These are phyloP conservation scores for Anacardium occidentale DNA, from an alignment of 345 rosid species.

Conservation along the genomic window DNA sequence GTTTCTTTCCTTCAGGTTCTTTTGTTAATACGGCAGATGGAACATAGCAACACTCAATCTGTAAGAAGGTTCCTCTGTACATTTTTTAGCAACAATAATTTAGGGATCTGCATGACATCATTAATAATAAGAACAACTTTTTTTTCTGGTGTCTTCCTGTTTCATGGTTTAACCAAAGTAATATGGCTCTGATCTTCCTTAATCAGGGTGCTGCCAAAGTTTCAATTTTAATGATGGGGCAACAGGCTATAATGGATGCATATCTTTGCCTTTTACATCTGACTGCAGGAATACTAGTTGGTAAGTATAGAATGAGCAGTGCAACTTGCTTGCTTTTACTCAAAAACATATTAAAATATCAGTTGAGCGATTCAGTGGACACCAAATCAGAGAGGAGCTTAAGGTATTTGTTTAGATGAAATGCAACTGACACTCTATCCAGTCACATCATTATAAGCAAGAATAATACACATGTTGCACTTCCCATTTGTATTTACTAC, in stretches of 20 bases:
- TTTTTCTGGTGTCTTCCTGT: neutral
- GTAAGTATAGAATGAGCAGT: constrained; percentile 37
- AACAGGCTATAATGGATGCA: constrained; percentile 98
- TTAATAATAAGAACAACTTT: neutral
- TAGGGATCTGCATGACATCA: constrained; percentile 13
- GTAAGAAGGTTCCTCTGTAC: constrained; percentile 44
- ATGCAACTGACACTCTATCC: neutral
- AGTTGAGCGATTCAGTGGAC: neutral
- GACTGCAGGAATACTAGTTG: constrained; percentile 94
- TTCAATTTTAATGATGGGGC: constrained; percentile 89
- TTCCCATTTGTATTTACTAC: neutral
- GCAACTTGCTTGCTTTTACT: neutral
- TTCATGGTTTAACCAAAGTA: constrained; percentile 20
- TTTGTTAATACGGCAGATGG: constrained; percentile 93
- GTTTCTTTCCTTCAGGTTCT: constrained; percentile 95
- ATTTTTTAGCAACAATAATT: neutral
- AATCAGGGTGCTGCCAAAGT: constrained; percentile 98
- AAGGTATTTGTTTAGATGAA: neutral
- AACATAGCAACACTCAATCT: constrained; percentile 94
- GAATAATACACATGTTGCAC: neutral
- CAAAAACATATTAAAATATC: neutral
- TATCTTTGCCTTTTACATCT: constrained; percentile 95
- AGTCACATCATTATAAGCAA: neutral
- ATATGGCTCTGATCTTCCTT: constrained; percentile 23
- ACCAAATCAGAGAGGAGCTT: neutral